These are phyloP conservation scores for Phytopythium chamaehyphon DNA, from an alignment of 352 stramenopile genomes.

Conservation along the genomic window DNA sequence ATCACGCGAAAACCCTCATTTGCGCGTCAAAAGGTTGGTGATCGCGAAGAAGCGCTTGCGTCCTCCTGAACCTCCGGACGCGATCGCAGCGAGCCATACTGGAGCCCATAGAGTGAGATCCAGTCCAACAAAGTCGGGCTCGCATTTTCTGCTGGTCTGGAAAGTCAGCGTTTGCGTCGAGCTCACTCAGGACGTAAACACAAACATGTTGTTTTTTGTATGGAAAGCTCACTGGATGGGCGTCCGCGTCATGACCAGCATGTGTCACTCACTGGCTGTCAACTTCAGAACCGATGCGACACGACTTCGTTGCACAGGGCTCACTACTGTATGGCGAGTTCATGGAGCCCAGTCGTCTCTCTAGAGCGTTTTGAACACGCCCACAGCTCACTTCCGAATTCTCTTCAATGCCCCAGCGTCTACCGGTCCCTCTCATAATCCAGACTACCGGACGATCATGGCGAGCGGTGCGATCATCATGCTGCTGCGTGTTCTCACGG, in stretches of 20 bases:
- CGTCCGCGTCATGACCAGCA: background rate
- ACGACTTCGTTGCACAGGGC: no score
- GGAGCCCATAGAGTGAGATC: no score
- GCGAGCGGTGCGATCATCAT: slow-evolving; percentile 14
- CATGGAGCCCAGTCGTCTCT: background rate
- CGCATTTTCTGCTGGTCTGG: slow-evolving; percentile 3
- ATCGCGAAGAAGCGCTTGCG: background rate
- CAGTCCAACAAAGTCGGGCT: background rate
- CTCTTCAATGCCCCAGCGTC: slow-evolving; percentile 12
- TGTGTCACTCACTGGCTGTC: slow-evolving; percentile 3
- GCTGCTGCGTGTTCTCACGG: slow-evolving; percentile 25
- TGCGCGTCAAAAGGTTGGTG: background rate
- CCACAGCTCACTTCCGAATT: slow-evolving; percentile 17
- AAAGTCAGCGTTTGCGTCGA: slow-evolving; percentile 3
- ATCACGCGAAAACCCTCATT: no score
- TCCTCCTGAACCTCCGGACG: background rate
- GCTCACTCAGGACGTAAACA: background rate
- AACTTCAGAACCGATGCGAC: no score
- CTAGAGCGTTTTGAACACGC: no score
- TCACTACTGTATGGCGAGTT: no score
- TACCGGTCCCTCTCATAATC: background rate
- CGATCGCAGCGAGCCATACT: background rate
- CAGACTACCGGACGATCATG: slow-evolving; percentile 9
- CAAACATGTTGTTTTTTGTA: background rate
- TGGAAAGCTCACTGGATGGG: background rate